Percentiles rank a stretch among this genome's conserved stretches.
phyloP scores from a whole-genome alignment of 2,329 filamentous ascomycete species.

The Hymenoscyphus fraxineus region DNA sequence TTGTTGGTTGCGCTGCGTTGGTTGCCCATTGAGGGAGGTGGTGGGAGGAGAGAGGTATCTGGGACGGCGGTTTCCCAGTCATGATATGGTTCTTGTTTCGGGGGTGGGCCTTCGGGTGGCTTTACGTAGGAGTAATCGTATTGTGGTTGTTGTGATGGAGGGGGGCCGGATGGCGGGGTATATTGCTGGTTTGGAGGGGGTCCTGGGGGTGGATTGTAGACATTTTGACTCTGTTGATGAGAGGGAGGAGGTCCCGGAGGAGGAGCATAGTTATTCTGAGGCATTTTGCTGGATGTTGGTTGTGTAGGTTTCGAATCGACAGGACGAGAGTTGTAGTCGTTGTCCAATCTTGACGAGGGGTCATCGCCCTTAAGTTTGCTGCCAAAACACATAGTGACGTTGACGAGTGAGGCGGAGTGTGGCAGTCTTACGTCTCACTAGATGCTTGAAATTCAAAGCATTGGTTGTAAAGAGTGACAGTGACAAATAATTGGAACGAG shows the following conservation, averaged over 20 bases:
- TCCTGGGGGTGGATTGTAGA: slow-evolving; percentile 25
- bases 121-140: slow-evolving; percentile 11
- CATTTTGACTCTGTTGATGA: slow-evolving; percentile 7
- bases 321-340: slow-evolving; percentile 23
- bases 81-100: slow-evolving; percentile 44
- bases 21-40: slow-evolving; percentile 65
- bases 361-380: slow-evolving; percentile 27
- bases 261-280: slow-evolving; percentile 31
- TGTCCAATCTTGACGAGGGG: slow-evolving; percentile 18
- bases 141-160: slow-evolving; percentile 18
- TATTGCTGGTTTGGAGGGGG: slow-evolving; percentile 31
- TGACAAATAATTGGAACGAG: neutral
- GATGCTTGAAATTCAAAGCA: neutral
- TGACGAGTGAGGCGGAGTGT: neutral
- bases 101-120: slow-evolving; percentile 34
- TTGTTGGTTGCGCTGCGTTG: slow-evolving; percentile 67
- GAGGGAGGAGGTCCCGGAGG: slow-evolving; percentile 37
- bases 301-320: slow-evolving; percentile 19
- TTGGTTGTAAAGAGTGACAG: neutral
- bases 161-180: slow-evolving; percentile 22
- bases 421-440: neutral
- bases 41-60: slow-evolving; percentile 68
- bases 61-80: slow-evolving; percentile 70
- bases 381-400: slow-evolving; percentile 29
- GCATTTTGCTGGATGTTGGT: slow-evolving; percentile 26